Evolutionary conservation across 495 filamentous ascomycete species (phyloP).

Genomic region (Penicillium salamii): DNA sequence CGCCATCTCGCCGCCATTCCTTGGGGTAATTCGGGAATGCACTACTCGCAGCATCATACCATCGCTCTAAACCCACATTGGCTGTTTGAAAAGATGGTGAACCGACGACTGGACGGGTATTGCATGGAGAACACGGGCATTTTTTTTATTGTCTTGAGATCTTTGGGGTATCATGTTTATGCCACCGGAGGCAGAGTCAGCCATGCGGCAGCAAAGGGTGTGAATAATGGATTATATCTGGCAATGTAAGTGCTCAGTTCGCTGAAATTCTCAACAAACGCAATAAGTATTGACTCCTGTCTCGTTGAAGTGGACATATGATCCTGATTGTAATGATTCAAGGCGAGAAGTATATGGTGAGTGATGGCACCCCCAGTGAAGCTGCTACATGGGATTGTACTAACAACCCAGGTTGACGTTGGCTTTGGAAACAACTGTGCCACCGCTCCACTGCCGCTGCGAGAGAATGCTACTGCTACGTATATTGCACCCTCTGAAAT

Average conservation of each 20-base stretch:
- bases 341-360: constrained; percentile 48
- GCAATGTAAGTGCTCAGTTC: constrained; percentile 20
- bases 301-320: constrained; percentile 52
- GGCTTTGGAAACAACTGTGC: constrained; percentile 64
- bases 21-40: constrained; percentile 63
- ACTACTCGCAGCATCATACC: constrained; percentile 54
- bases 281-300: neutral
- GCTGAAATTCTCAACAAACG: neutral
- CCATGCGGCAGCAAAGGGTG: constrained; percentile 16
- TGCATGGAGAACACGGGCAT: constrained; percentile 75
- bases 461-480: constrained; percentile 34
- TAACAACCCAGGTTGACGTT: constrained; percentile 56
- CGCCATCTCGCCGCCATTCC: constrained; percentile 60
- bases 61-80: constrained; percentile 57
- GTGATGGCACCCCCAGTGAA: neutral
- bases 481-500: constrained; percentile 49
- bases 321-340: constrained; percentile 62
- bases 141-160: constrained; percentile 59
- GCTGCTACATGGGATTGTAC: neutral
- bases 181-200: constrained; percentile 43
- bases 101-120: constrained; percentile 65
- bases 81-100: constrained; percentile 65
- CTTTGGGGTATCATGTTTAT: constrained; percentile 58
- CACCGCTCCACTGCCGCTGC: constrained; percentile 51
- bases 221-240: constrained; percentile 22